Base-by-base conservation (phyloP, 352 stramenopile genomes). In the Pythium graminicola region DNA sequence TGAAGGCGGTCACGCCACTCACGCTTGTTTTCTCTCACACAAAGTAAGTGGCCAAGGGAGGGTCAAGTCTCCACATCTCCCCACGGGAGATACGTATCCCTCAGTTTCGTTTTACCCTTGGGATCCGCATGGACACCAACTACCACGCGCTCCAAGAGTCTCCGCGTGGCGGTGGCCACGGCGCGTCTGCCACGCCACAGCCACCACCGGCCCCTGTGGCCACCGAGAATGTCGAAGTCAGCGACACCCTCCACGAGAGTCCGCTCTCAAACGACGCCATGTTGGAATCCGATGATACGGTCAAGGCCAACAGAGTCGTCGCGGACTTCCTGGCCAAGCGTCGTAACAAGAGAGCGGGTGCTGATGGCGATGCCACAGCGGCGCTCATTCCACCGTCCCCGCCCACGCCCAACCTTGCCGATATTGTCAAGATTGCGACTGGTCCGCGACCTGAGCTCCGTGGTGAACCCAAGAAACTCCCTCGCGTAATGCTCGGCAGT, bases 401-500 rank as follows among this genome's bases (percentile, higher is more conserved):
- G 9, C 28, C 59, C 9, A 66, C 69, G 20, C 52, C 67, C 14
- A 54, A 66, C 52, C 13, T 67, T 17, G 59, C 64, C 4, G 57
- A 70, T 0, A 54, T 64, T 32, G 56, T 64, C 19, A 50, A 36
- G 42, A 55, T 54, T 27, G 56, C 61, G 4, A 61, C 49, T 16
- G 42, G 49, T 6, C 50, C 42, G 1, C 33, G 32, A 9, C 36
- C 49, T 7, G 40, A 57, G 23, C 62, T 64, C 4, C 76, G 56
- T 7, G 69, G 77, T 19, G 46, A 60, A 19, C 64, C 73, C 14
- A 69, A 65, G 28, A 38, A 57, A 32, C 57, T 87, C 26, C 73
- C 79, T 14, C 50, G 43, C 23, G 56, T 61, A 20, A 78, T 83
- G 35, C 64, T 87, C 19, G 65, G 68, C 11, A 17, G 65, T 2